These are phyloP conservation scores for Castanea sativa DNA, from an alignment of 306 rosid species.

Conservation along the genomic window DNA sequence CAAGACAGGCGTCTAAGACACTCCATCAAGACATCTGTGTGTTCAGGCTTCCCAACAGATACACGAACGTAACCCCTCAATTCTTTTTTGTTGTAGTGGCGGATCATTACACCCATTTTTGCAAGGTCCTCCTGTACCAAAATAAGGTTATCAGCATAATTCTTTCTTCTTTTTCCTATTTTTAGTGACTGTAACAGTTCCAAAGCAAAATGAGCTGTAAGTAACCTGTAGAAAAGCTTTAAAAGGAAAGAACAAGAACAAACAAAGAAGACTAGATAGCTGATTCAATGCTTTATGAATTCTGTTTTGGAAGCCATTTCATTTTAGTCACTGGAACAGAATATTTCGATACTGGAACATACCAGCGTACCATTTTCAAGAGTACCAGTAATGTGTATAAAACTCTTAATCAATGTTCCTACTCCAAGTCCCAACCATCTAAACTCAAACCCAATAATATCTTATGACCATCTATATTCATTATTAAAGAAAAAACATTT, in stretches of 20 bases:
- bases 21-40: slow-evolving; percentile 64
- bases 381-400: no score
- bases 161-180: neutral
- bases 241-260: neutral
- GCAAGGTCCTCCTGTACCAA: slow-evolving; percentile 79
- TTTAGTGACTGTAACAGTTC: neutral
- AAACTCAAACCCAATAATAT: no score
- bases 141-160: neutral
- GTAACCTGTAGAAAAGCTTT: neutral
- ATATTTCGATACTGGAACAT: no score
- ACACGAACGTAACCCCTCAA: slow-evolving; percentile 83
- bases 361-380: no score
- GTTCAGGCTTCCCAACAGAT: slow-evolving; percentile 96
- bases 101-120: slow-evolving; percentile 95
- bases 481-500: no score
- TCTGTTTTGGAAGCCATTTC: no score
- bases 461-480: no score
- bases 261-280: no score
- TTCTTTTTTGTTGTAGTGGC: slow-evolving; percentile 89
- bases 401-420: no score
- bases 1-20: slow-evolving; percentile 51
- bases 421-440: no score
- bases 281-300: no score
- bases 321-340: no score
- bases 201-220: neutral